Percentiles rank a stretch among this genome's conserved stretches.
Conservation (phyloP, 345 rosid genomes). For the Bruguiera gymnorhiza region DNA sequence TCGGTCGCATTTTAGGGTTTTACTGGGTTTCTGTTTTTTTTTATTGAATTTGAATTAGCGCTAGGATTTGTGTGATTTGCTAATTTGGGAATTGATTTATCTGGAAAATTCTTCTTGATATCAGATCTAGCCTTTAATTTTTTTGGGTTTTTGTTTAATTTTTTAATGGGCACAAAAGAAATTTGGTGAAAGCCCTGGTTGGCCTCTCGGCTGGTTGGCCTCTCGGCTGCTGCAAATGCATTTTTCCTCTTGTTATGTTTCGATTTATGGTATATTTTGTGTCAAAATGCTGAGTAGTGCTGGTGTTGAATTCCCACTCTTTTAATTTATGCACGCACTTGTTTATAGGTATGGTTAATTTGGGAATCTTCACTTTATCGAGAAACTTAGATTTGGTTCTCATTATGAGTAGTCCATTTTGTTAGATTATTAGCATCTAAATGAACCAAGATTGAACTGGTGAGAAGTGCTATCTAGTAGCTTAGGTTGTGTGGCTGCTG, state of each 20-base stretch:
- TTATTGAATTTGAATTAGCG: not conserved
- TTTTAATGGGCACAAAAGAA: not conserved
- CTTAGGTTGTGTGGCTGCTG: too few species aligned
- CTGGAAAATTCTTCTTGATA: not conserved
- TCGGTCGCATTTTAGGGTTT: not conserved
- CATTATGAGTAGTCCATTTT: too few species aligned
- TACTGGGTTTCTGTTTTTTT: not conserved
- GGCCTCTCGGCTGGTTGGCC: too few species aligned
- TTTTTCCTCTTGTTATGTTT: not conserved
- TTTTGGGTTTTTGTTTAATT: not conserved
- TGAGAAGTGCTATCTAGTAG: too few species aligned
- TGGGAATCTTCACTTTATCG: too few species aligned
- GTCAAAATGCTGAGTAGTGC: not conserved
- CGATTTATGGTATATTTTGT: not conserved
- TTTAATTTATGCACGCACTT: not conserved
- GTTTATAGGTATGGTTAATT: too few species aligned
- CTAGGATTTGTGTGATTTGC: constrained; percentile 3
- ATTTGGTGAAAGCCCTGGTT: not conserved
- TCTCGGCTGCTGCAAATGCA: too few species aligned
- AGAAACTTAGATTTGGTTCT: too few species aligned
- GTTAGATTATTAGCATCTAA: too few species aligned
- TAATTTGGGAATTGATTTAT: constrained; percentile 6
- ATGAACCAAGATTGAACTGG: too few species aligned
- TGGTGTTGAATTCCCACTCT: not conserved
- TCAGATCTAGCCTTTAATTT: constrained; percentile 27